Conservation (phyloP, 441 rosid species). For the Gossypium aridum region DNA sequence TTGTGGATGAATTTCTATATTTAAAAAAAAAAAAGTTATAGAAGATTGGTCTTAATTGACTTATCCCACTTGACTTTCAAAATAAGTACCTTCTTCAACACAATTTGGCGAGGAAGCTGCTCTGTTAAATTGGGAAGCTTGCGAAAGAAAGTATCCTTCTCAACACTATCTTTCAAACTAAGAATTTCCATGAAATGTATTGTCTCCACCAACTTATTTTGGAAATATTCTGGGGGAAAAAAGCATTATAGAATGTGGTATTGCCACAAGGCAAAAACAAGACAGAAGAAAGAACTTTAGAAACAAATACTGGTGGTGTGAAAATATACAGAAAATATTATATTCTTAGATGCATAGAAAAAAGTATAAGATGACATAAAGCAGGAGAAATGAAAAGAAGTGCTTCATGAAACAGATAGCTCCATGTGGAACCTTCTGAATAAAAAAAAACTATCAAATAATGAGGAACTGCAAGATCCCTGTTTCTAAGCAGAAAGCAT, state of each 20-base stretch:
- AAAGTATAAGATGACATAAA: background rate
- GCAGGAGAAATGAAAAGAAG: background rate
- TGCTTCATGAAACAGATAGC: background rate
- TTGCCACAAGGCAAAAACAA: constrained; percentile 5
- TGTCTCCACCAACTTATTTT: constrained; percentile 98
- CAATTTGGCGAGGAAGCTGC: constrained; percentile 98
- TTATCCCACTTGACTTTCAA: constrained; percentile 13
- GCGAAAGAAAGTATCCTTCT: constrained; percentile 95
- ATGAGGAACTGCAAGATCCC: background rate
- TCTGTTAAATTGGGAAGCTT: constrained; percentile 95
- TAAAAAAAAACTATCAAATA: background rate
- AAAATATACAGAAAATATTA: background rate
- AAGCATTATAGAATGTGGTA: constrained; percentile 17
- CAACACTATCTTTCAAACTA: constrained; percentile 87
- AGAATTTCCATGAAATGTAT: constrained; percentile 99
- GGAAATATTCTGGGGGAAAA: constrained; percentile 82
- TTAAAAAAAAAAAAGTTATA: background rate
- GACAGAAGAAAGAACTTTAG: background rate
- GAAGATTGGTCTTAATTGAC: background rate
- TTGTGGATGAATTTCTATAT: background rate
- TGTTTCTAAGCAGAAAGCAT: background rate
- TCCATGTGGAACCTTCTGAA: background rate
- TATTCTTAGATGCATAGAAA: background rate
- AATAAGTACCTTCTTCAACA: constrained; percentile 73
- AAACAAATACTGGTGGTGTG: background rate